Base-by-base conservation (phyloP, 371 early-diverging fungal genomes). In the Apophysomyces elegans region DNA sequence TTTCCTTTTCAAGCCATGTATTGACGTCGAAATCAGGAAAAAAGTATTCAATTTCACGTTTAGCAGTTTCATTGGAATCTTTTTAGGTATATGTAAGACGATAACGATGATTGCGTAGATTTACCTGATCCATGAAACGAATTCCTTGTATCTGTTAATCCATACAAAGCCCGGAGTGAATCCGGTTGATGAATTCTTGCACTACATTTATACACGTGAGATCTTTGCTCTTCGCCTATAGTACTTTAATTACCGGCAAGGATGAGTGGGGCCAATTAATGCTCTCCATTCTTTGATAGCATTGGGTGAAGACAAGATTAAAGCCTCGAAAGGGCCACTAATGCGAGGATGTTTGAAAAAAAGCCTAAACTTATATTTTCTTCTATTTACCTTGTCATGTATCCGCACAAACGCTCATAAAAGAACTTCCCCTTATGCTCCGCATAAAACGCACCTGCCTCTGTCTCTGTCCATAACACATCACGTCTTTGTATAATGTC, bases 141-240 rank as follows among this genome's bases (percentile, higher is more conserved):
- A 62, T 93, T 93, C 11, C 94, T 69, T 9, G 94, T 93, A 63
- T 93, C 93, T 1, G 93, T 93, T 64, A 93, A 65, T 8, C 93
- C 93, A 69, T 86, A 92, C 8, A 83, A 68, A 9, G 93, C 86
- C 26, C 94, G 81, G n/a, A 93, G 71, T 7, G 88, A 86, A 32
- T 75, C 50, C 13, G 90, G 89, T 35, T 82, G 79, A 68, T 81
- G 59, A 2, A 91, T 73, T 54, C 87, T 81, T 32, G 92, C 92
- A 45, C 90, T 91, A 26, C 16, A 16, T n/a, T 21, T 45, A 43
- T 61, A 61, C 36, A 37, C 21, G n/a, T 54, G 46, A 13, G 12
- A 38, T 11, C 8, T 5, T 9, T 50, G 18, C 26, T 37, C 16
- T 37, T 44, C 2, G 6, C 5, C 1, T 46, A 21, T 4, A 37